A percentile compares a stretch with the other conserved stretches of the same genome.
Conservation (phyloP, 2,329 filamentous ascomycete species). For the Gaeumannomyces tritici region DNA sequence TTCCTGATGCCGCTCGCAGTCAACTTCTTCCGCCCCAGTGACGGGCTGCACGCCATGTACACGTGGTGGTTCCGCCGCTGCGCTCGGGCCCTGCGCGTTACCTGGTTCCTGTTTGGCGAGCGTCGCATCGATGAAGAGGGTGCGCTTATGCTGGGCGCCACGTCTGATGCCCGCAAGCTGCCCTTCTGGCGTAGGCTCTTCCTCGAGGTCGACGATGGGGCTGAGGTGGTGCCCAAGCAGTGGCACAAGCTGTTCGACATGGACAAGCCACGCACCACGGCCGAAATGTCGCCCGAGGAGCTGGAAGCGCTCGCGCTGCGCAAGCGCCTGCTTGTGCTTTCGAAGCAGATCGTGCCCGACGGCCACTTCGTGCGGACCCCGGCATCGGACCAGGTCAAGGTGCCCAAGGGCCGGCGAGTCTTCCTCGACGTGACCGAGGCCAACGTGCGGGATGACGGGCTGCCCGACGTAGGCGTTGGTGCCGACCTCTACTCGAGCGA, state of each 20-base stretch:
- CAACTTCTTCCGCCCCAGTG: slow-evolving; percentile 74
- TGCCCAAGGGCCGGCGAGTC: slow-evolving; percentile 72
- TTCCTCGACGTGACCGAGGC: slow-evolving; percentile 68
- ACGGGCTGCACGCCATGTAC: slow-evolving; percentile 77
- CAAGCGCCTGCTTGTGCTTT: slow-evolving; percentile 35
- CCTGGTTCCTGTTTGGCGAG: slow-evolving; percentile 88
- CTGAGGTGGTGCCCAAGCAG: slow-evolving; percentile 38
- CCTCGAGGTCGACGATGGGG: slow-evolving; percentile 32
- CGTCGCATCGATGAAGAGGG: slow-evolving; percentile 76
- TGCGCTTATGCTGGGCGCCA: slow-evolving; percentile 36
- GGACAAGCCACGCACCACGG: slow-evolving; percentile 24
- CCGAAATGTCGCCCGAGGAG: slow-evolving; percentile 26
- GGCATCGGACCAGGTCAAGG: slow-evolving; percentile 88
- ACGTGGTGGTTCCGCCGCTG: slow-evolving; percentile 94
- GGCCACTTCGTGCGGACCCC: slow-evolving; percentile 87
- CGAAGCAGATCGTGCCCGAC: slow-evolving; percentile 51
- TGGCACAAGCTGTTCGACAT: slow-evolving; percentile 48
- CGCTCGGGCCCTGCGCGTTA: slow-evolving; percentile 69
- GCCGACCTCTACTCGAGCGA: slow-evolving; percentile 43
- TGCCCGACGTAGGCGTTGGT: not conserved
- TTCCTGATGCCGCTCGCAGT: slow-evolving; percentile 86
- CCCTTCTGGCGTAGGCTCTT: slow-evolving; percentile 33
- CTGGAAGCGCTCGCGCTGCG: slow-evolving; percentile 24
- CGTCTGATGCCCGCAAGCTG: slow-evolving; percentile 19
- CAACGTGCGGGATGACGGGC: slow-evolving; percentile 54